Evolutionary conservation across 2,329 filamentous ascomycete genomes (phyloP), one percentile per base, ranked within the genome.

Genomic region (Fusarium irregulare): DNA sequence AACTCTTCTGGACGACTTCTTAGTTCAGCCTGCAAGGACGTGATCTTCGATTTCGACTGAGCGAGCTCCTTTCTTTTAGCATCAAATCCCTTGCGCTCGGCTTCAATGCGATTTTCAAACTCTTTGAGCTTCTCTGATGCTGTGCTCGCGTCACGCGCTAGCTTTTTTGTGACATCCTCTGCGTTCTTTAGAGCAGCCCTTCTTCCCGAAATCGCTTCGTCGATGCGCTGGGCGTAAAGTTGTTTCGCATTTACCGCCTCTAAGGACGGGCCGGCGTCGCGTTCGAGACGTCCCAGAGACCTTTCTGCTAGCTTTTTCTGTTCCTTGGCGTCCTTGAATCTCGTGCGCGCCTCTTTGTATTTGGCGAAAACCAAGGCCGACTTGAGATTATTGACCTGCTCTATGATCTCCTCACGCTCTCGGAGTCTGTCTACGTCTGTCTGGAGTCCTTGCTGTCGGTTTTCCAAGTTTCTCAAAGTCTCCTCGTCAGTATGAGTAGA

Each of bases 371-470:
- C 88, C 41, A 90, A 86, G 27, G 88, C 86, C 37, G 86, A 87
- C 68, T 91, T 84, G 47, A 97, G 84, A 48, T 91, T 84, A 27
- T 86, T 82, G 7, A 95, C 85, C 60, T 87, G 88, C 55, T 87
- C 82, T 74, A 91, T 83, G 51, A 94, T 88, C 55, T 88, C 85
- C 58, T 91, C 88, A 60, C 94, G 88, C 78, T 98, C 91, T 50
- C 89, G 88, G 75, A 96, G 86, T 68, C 93, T 90, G 73, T 97
- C 91, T 25, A 98, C 94, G 75, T 98, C 94, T 12, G 88, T 90
- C 74, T 92, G 89, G 46, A 97, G 88, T 51, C 89, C 87, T 66
- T 87, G 83, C 68, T 98, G 95, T 28, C 93, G 89, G 42, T 83
- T 86, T 76, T 97, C 89, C 48, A 95, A 82, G 57, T 87, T 89